A percentile compares a stretch with the other conserved stretches of the same genome.
Conservation (phyloP, 2,329 filamentous ascomycete genomes). For the Byssoonygena ceratinophila region DNA sequence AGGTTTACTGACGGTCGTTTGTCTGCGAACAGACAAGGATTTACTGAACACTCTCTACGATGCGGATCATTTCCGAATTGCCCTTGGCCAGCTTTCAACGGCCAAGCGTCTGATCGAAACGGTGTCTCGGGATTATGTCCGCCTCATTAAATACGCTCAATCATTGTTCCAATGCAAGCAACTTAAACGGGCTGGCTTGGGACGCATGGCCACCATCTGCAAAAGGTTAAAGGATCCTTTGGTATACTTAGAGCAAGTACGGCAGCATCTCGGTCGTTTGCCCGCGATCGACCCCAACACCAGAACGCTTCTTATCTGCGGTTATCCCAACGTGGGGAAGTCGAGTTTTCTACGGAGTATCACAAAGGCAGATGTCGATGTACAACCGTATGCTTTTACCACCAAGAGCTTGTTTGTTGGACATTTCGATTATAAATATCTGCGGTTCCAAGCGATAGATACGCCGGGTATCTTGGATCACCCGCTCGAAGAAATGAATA, state of each 20-base stretch:
- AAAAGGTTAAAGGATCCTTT: slow-evolving; percentile 90
- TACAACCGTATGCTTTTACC: slow-evolving; percentile 96
- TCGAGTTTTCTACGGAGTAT: slow-evolving; percentile 89
- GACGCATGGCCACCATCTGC: slow-evolving; percentile 96
- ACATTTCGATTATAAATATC: slow-evolving; percentile 94
- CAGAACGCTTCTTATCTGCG: slow-evolving; percentile 87
- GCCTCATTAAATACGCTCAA: slow-evolving; percentile 91
- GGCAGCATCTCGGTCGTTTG: slow-evolving; percentile 92
- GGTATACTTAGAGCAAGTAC: slow-evolving; percentile 88
- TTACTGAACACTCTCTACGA: slow-evolving; percentile 97
- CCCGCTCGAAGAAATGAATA: slow-evolving; percentile 98
- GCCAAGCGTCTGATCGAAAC: slow-evolving; percentile 96
- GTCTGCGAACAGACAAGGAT: slow-evolving; percentile 49
- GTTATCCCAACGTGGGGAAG: slow-evolving; percentile 96
- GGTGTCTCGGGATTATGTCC: slow-evolving; percentile 90
- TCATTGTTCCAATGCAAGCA: slow-evolving; percentile 98
- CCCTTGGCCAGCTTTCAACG: slow-evolving; percentile 87
- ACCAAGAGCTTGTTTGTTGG: slow-evolving; percentile 96
- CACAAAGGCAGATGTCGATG: slow-evolving; percentile 87
- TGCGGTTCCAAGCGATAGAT: slow-evolving; percentile 85
- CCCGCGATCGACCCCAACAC: slow-evolving; percentile 98
- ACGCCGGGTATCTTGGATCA: slow-evolving; percentile 98
- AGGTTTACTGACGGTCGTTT: slow-evolving; percentile 12
- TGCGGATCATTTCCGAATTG: slow-evolving; percentile 94
- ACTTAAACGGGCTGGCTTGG: slow-evolving; percentile 87